These are phyloP conservation scores for Trichoderma semiorbis DNA, from an alignment of 2,329 filamentous ascomycete genomes.

Conservation along the genomic window DNA sequence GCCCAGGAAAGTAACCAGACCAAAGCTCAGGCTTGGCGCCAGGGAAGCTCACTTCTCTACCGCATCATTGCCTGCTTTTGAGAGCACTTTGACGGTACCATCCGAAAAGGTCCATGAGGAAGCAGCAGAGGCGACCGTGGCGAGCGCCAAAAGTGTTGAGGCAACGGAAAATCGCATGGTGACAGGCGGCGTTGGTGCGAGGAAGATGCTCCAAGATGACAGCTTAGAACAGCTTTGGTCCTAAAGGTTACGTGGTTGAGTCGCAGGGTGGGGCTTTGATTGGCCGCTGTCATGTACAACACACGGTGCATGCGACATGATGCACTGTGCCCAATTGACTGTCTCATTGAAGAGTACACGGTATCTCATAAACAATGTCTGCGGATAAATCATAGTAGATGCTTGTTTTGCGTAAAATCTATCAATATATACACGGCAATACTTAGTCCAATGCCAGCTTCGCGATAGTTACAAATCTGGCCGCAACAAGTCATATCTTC, in stretches of 20 bases:
- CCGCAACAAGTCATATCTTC: not conserved
- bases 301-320: not conserved
- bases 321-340: not conserved
- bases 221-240: slow-evolving; percentile 27
- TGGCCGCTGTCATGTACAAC: slow-evolving; percentile 19
- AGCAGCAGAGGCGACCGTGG: slow-evolving; percentile 46
- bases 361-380: not conserved
- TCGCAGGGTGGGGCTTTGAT: slow-evolving; percentile 22
- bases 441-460: not conserved
- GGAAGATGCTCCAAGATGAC: slow-evolving; percentile 27
- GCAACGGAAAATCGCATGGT: slow-evolving; percentile 39
- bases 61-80: slow-evolving; percentile 60
- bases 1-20: not conserved
- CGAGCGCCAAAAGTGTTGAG: slow-evolving; percentile 44
- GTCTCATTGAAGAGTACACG: not conserved
- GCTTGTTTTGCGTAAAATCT: not conserved
- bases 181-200: slow-evolving; percentile 22
- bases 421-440: not conserved
- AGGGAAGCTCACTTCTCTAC: slow-evolving; percentile 61
- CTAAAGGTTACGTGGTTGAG: slow-evolving; percentile 31
- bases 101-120: slow-evolving; percentile 72
- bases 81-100: slow-evolving; percentile 61
- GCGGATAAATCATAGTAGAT: not conserved
- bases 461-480: not conserved
- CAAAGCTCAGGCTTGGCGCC: not conserved